Evolutionary conservation across 164 flowering plant species (phyloP).

Genomic region (Sextonia rubra): DNA sequence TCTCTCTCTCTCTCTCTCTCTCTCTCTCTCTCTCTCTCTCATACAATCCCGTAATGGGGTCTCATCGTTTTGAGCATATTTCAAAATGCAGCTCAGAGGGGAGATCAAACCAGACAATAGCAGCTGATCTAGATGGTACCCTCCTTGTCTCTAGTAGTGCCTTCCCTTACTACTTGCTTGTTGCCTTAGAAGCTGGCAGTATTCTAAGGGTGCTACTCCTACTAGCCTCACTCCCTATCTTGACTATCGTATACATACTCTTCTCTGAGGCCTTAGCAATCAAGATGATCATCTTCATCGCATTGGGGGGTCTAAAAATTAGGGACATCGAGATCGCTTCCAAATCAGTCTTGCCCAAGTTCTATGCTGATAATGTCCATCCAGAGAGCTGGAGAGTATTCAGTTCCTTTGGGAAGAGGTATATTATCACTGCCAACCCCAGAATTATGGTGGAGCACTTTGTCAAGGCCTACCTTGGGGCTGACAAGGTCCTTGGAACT

Average conservation of each 20-base stretch:
- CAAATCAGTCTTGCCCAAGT: slow-evolving; percentile 59
- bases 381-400: slow-evolving; percentile 71
- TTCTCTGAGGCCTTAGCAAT: slow-evolving; percentile 50
- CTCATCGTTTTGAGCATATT: slow-evolving; percentile 40
- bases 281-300: slow-evolving; percentile 41
- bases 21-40: background rate
- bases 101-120: slow-evolving; percentile 57
- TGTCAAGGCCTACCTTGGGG: slow-evolving; percentile 49
- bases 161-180: slow-evolving; percentile 73
- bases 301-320: slow-evolving; percentile 53
- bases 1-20: background rate
- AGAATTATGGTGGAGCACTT: slow-evolving; percentile 75
- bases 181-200: slow-evolving; percentile 73
- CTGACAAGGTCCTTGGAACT: slow-evolving; percentile 69
- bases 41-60: slow-evolving; percentile 25
- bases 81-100: slow-evolving; percentile 41
- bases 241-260: slow-evolving; percentile 45
- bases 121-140: slow-evolving; percentile 72
- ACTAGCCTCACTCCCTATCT: slow-evolving; percentile 46
- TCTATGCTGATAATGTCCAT: slow-evolving; percentile 70
- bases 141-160: slow-evolving; percentile 57
- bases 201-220: slow-evolving; percentile 47
- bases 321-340: slow-evolving; percentile 56
- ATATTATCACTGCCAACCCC: slow-evolving; percentile 58
- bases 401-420: slow-evolving; percentile 55